Conservation (phyloP, 345 rosid genomes). For the Triadica sebifera region DNA sequence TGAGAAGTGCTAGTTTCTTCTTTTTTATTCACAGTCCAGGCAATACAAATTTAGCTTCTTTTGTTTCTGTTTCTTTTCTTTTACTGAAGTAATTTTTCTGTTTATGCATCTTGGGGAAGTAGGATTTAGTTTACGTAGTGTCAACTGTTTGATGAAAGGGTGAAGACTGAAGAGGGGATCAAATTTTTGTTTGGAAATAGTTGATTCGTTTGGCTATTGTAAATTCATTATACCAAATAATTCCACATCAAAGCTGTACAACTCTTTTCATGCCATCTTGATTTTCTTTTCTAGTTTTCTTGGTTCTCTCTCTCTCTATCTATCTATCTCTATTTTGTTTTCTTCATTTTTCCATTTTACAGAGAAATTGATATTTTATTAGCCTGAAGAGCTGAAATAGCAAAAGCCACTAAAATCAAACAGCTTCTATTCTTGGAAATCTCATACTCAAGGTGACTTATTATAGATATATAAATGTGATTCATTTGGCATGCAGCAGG, state of each 20-base stretch:
- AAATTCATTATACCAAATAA: slow-evolving; percentile 20
- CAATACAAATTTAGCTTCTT: slow-evolving; percentile 1
- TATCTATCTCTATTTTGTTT: too few relatives aligned
- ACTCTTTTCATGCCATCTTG: neutral
- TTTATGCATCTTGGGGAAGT: neutral
- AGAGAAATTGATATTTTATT: too few relatives aligned
- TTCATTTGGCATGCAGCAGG: too few relatives aligned
- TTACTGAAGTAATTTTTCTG: neutral
- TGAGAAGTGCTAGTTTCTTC: too few relatives aligned
- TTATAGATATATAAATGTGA: too few relatives aligned
- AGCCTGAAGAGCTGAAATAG: too few relatives aligned
- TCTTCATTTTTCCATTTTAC: too few relatives aligned
- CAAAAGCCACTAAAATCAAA: too few relatives aligned
- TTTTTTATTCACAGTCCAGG: neutral
- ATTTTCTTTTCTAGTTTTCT: neutral
- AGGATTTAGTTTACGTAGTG: neutral
- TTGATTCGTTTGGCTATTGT: slow-evolving; percentile 31
- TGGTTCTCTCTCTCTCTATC: too few relatives aligned
- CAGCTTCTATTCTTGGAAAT: too few relatives aligned
- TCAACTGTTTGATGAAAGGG: neutral
- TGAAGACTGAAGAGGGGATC: neutral
- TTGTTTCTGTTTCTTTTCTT: neutral
- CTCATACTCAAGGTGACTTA: too few relatives aligned
- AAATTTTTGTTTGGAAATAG: slow-evolving; percentile 17
- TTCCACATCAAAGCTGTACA: slow-evolving; percentile 6